Evolutionary conservation across 116 monocot genomes (phyloP).

Genomic region (Cymodocea nodosa): DNA sequence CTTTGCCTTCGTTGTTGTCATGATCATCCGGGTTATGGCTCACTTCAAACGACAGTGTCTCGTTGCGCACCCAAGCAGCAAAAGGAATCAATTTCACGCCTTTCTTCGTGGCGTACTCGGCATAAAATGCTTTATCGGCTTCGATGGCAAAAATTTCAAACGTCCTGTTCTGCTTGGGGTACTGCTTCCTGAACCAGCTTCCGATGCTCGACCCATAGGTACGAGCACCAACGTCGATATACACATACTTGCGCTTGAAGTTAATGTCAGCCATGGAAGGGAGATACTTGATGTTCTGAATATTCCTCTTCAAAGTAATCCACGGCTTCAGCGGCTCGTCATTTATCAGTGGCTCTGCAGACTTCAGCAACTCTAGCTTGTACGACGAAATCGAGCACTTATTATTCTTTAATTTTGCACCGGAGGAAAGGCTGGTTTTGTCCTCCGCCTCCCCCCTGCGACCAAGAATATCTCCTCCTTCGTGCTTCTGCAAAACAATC

Average conservation of each 20-base stretch:
- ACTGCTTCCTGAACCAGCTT: conserved; percentile 96
- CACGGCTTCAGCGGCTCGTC: conserved; percentile 93
- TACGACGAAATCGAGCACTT: conserved; percentile 50
- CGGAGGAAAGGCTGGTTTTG: not conserved
- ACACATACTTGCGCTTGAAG: conserved; percentile 65
- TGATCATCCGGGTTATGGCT: conserved; percentile 34
- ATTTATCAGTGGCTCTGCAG: conserved; percentile 59
- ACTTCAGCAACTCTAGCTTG: conserved; percentile 38
- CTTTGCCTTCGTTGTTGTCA: conserved; percentile 34
- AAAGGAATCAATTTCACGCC: conserved; percentile 60
- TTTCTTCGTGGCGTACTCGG: conserved; percentile 64
- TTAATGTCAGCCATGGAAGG: conserved; percentile 64
- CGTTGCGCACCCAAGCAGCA: conserved; percentile 90
- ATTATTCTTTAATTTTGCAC: conserved; percentile 10
- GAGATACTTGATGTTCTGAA: conserved; percentile 79
- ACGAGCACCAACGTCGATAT: conserved; percentile 82
- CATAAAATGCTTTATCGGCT: conserved; percentile 61
- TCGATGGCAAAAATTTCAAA: conserved; percentile 89
- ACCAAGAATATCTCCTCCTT: conserved; percentile 13
- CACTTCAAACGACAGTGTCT: conserved; percentile 73
- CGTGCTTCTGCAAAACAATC: conserved; percentile 58
- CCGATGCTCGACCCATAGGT: conserved; percentile 96
- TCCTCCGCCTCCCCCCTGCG: conserved; percentile 5
- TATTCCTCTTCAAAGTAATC: conserved; percentile 77
- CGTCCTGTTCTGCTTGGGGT: conserved; percentile 85